Conservation (phyloP, 495 filamentous ascomycete genomes). For the Talaromyces nanjingensis region DNA sequence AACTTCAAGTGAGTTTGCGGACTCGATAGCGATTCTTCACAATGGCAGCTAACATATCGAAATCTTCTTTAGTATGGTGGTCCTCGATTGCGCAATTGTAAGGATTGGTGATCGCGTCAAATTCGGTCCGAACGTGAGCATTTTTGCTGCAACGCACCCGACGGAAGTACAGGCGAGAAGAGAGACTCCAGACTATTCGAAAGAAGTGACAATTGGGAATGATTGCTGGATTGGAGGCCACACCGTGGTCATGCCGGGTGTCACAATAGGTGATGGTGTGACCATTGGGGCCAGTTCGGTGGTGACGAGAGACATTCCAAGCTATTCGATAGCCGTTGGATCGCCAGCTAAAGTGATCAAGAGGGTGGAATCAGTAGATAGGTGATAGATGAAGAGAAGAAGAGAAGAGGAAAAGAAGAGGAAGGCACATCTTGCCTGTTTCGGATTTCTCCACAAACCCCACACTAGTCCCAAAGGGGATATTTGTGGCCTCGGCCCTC, state of each 20-base stretch:
- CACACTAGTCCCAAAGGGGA: background rate
- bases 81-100: constrained; percentile 37
- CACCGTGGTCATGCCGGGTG: constrained; percentile 35
- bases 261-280: constrained; percentile 36
- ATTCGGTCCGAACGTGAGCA: constrained; percentile 37
- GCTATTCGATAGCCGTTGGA: constrained; percentile 30
- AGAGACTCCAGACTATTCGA: constrained; percentile 28
- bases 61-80: constrained; percentile 18
- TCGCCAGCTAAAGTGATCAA: constrained; percentile 29
- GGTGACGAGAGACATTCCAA: constrained; percentile 33
- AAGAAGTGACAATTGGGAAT: constrained; percentile 29
- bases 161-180: constrained; percentile 29
- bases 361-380: constrained; percentile 21
- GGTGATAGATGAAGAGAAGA: background rate
- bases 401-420: background rate
- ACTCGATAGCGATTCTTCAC: background rate
- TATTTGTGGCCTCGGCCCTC: background rate
- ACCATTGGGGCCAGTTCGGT: constrained; percentile 38
- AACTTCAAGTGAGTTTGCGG: constrained; percentile 31
- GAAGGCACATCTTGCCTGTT: background rate
- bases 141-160: constrained; percentile 40
- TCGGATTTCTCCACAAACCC: background rate
- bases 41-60: constrained; percentile 1
- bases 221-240: constrained; percentile 43
- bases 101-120: constrained; percentile 35